phyloP scores from a whole-genome alignment of 768 basidiomycete genomes.

The Lentinula sp. region DNA sequence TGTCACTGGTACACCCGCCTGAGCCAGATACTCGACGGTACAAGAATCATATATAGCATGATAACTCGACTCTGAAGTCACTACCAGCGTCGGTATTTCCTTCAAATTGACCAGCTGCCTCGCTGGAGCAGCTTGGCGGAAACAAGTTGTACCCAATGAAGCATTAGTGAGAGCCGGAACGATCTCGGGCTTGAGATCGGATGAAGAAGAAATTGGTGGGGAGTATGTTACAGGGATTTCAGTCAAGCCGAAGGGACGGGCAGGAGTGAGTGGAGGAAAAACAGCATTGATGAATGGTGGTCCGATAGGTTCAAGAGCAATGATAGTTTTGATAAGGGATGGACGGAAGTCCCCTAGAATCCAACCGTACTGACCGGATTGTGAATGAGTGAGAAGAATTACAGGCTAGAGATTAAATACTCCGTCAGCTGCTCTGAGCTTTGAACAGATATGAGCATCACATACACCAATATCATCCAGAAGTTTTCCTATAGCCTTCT shows the following conservation, averaged over 20 bases:
- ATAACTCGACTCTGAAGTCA: conserved; percentile 30
- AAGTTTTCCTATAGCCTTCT: conserved; percentile 23
- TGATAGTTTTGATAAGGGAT: conserved; percentile 24
- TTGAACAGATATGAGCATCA: background rate
- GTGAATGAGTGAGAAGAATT: conserved; percentile 30
- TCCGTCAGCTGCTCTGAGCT: background rate
- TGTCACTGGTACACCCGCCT: conserved; percentile 28
- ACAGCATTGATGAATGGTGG: conserved; percentile 27
- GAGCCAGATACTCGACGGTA: conserved; percentile 23
- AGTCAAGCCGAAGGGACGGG: conserved; percentile 26
- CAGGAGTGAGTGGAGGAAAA: conserved; percentile 20
- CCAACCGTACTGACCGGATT: conserved; percentile 30
- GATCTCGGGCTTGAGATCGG: conserved; percentile 19
- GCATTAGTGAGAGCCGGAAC: conserved; percentile 11
- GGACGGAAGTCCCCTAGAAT: conserved; percentile 28
- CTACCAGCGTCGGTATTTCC: conserved; percentile 26
- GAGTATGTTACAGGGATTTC: conserved; percentile 26
- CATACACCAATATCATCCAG: conserved; percentile 31
- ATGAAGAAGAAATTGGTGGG: conserved; percentile 23
- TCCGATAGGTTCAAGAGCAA: conserved; percentile 30
- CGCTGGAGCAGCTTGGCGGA: conserved; percentile 25
- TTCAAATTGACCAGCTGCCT: conserved; percentile 23
- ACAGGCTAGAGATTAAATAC: conserved; percentile 17
- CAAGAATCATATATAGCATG: conserved; percentile 30
- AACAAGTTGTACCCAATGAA: conserved; percentile 17